Percentiles rank a stretch among this genome's conserved stretches.
These are phyloP conservation scores for Colletotrichum chlorophyti DNA, from an alignment of 2,329 filamentous ascomycete species.

Conservation along the genomic window DNA sequence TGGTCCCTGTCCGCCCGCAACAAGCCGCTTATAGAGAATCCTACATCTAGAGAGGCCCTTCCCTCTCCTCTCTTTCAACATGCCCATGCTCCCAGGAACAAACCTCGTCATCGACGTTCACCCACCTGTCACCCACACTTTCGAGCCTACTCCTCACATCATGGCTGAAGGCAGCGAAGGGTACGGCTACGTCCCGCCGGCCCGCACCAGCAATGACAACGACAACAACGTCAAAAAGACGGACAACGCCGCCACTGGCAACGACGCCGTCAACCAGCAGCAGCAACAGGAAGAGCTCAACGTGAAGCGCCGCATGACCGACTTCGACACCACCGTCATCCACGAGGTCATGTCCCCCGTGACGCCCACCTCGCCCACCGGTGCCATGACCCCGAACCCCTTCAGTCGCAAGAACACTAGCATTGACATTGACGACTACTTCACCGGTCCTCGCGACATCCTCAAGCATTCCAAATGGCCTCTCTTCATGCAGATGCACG, in stretches of 20 bases:
- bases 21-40: not conserved
- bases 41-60: not conserved
- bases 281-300: not conserved
- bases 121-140: constrained; percentile 1
- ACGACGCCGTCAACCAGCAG: constrained; percentile 2
- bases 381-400: constrained; percentile 37
- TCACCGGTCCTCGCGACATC: constrained; percentile 72
- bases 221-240: too few relatives aligned
- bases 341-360: constrained; percentile 38
- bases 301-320: constrained; percentile 16
- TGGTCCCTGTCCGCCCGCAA: not conserved
- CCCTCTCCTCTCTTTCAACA: not conserved
- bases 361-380: too few relatives aligned
- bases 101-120: constrained; percentile 13
- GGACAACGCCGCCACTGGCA: constrained; percentile 19
- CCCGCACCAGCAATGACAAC: not conserved
- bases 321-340: constrained; percentile 23
- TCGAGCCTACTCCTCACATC: constrained; percentile 5
- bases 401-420: constrained; percentile 42
- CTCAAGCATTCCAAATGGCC: constrained; percentile 80
- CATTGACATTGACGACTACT: constrained; percentile 66
- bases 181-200: constrained; percentile 6
- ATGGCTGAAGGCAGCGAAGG: constrained; percentile 28
- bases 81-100: not conserved
- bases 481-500: constrained; percentile 76